Evolutionary conservation across 345 rosid genomes (phyloP).

Genomic region (Noccaea bulbosa): DNA sequence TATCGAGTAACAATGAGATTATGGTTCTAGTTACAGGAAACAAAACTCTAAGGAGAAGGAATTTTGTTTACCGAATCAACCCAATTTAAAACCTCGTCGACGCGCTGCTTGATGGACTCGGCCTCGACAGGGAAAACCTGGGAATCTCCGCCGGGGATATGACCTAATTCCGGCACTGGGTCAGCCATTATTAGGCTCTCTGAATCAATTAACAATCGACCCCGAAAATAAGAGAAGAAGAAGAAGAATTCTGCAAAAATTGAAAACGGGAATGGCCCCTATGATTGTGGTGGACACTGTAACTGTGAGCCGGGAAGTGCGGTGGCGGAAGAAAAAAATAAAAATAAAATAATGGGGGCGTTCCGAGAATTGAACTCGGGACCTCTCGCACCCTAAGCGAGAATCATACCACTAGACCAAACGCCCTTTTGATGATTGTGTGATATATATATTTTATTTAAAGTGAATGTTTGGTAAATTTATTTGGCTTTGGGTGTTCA

Average conservation of each 20-base stretch:
- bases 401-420: slow-evolving; percentile 93
- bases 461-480: no score
- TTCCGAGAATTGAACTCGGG: slow-evolving; percentile 87
- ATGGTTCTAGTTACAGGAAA: background rate
- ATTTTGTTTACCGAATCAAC: slow-evolving; percentile 61
- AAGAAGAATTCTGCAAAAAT: background rate
- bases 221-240: background rate
- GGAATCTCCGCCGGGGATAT: slow-evolving; percentile 32
- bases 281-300: no score
- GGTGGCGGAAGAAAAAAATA: background rate
- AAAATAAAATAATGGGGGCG: slow-evolving; percentile 37
- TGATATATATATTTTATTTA: no score
- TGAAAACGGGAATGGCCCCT: no score
- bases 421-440: slow-evolving; percentile 31
- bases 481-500: no score
- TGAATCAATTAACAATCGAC: background rate
- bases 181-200: slow-evolving; percentile 47
- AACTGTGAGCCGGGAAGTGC: background rate
- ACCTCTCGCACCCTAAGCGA: slow-evolving; percentile 93
- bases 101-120: slow-evolving; percentile 49
- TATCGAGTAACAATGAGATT: background rate
- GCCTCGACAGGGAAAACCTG: slow-evolving; percentile 40
- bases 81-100: slow-evolving; percentile 60
- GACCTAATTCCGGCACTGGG: slow-evolving; percentile 33
- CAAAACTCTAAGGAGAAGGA: background rate